Conservation (phyloP, 495 filamentous ascomycete genomes). For the Neurospora tetraspora region DNA sequence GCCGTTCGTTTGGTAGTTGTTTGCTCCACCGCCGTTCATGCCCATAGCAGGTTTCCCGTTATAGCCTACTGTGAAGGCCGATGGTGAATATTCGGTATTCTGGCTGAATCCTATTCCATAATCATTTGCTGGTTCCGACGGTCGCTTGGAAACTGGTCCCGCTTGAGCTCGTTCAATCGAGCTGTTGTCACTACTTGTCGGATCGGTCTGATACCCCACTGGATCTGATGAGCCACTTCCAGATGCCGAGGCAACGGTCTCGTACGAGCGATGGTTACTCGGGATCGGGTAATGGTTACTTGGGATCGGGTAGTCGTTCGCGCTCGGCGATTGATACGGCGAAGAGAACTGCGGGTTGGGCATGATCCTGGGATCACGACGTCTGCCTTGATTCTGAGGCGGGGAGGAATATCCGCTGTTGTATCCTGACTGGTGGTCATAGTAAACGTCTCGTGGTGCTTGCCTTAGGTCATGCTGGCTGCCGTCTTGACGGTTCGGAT, state of each 20-base stretch:
- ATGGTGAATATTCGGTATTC: slow-evolving; percentile 24
- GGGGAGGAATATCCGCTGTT: slow-evolving; percentile 26
- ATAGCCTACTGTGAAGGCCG: slow-evolving; percentile 24
- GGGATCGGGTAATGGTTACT: slow-evolving; percentile 63
- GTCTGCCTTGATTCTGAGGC: slow-evolving; percentile 26
- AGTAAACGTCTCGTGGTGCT: slow-evolving; percentile 47
- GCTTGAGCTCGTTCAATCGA: slow-evolving; percentile 66
- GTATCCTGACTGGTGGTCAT: slow-evolving; percentile 24
- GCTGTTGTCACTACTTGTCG: slow-evolving; percentile 78
- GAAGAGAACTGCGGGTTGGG: slow-evolving; percentile 31
- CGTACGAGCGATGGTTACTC: slow-evolving; percentile 67
- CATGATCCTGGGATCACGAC: slow-evolving; percentile 36
- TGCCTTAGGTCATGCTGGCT: slow-evolving; percentile 32
- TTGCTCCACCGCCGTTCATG: slow-evolving; percentile 1
- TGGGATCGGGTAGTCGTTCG: slow-evolving; percentile 52
- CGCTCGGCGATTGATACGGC: slow-evolving; percentile 21
- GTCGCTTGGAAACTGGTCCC: slow-evolving; percentile 34
- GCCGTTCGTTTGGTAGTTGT: slow-evolving; percentile 6
- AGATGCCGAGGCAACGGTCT: slow-evolving; percentile 67
- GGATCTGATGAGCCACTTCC: slow-evolving; percentile 62
- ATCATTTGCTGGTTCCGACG: slow-evolving; percentile 32
- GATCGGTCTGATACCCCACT: slow-evolving; percentile 74
- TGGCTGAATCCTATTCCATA: slow-evolving; percentile 38
- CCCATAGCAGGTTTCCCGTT: neutral
- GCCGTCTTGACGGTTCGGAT: slow-evolving; percentile 26